phyloP scores from a whole-genome alignment of 192 early-diverging fungal genomes.

The Pilaira anomala region DNA sequence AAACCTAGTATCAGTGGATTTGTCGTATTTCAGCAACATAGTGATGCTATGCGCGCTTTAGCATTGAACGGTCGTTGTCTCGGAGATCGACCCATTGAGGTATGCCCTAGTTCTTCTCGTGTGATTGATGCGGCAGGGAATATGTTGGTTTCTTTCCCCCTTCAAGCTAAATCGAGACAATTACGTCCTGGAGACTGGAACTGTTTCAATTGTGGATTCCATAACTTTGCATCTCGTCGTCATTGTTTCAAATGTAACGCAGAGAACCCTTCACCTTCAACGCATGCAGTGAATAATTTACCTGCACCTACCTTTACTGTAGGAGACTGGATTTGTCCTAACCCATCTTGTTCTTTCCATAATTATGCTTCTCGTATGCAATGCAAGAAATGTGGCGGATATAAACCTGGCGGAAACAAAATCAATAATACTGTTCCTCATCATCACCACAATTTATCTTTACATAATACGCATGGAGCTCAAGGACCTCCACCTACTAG shows the following conservation, averaged over 20 bases:
- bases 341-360: constrained; percentile 54
- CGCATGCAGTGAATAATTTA: constrained; percentile 20
- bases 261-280: constrained; percentile 39
- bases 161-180: constrained; percentile 38
- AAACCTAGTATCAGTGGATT: constrained; percentile 66
- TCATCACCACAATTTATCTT: constrained; percentile 18
- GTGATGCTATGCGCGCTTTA: constrained; percentile 60
- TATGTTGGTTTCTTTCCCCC: constrained; percentile 54
- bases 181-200: constrained; percentile 70
- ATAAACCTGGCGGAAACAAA: constrained; percentile 36
- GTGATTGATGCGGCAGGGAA: constrained; percentile 58
- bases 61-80: constrained; percentile 61
- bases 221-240: constrained; percentile 66
- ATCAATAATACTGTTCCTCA: constrained; percentile 8
- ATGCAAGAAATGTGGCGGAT: constrained; percentile 50
- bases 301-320: constrained; percentile 39
- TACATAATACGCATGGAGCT: too few relatives aligned
- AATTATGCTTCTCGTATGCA: constrained; percentile 62
- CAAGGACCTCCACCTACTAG: background rate
- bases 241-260: constrained; percentile 68
- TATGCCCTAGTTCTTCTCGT: constrained; percentile 57
- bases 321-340: constrained; percentile 66
- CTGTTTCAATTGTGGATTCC: constrained; percentile 66
- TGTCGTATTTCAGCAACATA: constrained; percentile 59
- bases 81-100: constrained; percentile 57